Evolutionary conservation across 139 green algal species (phyloP).

Genomic region (Prasinococcaceae sp.): DNA sequence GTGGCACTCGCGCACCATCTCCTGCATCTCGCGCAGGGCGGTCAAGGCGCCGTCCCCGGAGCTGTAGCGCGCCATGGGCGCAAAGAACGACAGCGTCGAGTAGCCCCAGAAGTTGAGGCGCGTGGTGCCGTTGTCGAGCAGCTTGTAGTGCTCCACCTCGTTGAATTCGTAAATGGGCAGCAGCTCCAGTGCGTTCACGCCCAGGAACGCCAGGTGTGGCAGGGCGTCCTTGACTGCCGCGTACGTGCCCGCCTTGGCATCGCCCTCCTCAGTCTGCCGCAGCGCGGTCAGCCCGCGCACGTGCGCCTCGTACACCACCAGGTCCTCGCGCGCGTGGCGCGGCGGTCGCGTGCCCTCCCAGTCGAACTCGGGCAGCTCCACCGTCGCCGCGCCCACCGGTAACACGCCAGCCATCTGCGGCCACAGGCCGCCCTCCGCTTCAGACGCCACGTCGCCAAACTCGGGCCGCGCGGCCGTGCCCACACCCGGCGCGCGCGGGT

Average conservation of each 20-base stretch:
- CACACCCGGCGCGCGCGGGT: no score
- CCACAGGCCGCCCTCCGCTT: no score
- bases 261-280: constrained; percentile 34
- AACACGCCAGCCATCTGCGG: no score
- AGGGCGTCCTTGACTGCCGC: constrained; percentile 67
- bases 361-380: no score
- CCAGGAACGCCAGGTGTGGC: constrained; percentile 78
- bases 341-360: constrained; percentile 42
- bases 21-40: constrained; percentile 74
- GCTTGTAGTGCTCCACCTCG: constrained; percentile 89
- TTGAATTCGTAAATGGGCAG: constrained; percentile 97
- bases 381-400: no score
- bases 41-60: background rate
- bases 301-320: constrained; percentile 95
- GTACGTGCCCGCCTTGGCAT: constrained; percentile 61
- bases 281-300: constrained; percentile 91
- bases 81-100: constrained; percentile 88
- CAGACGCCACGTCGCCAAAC: no score
- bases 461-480: no score
- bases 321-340: constrained; percentile 13
- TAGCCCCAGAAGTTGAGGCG: constrained; percentile 96
- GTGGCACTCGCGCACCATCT: constrained; percentile 72
- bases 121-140: constrained; percentile 22
- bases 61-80: constrained; percentile 75
- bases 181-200: constrained; percentile 89